Evolutionary conservation across 257 asterid species (phyloP).

Genomic region (Penstemon davidsonii): DNA sequence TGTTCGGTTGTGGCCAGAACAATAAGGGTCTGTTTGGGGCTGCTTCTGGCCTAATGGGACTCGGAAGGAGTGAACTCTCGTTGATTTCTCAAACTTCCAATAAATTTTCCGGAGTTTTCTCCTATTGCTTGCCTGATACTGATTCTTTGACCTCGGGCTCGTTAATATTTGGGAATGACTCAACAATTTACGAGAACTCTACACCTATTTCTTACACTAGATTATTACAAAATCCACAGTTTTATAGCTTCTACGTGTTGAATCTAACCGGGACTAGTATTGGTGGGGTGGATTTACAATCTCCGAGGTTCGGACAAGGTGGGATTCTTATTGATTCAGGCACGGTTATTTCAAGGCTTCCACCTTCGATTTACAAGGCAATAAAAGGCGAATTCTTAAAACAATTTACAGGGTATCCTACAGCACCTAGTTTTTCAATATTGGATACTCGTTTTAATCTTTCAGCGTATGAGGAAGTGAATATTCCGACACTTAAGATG

Average conservation of each 20-base stretch:
- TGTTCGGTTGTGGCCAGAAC: constrained; percentile 74
- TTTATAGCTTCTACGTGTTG: constrained; percentile 57
- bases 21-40: constrained; percentile 79
- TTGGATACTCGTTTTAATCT: constrained; percentile 81
- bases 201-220: constrained; percentile 66
- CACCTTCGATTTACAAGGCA: constrained; percentile 64
- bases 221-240: constrained; percentile 55
- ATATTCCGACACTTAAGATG: constrained; percentile 60
- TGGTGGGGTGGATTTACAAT: constrained; percentile 53
- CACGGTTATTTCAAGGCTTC: constrained; percentile 77
- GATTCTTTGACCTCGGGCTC: constrained; percentile 61
- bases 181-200: constrained; percentile 48
- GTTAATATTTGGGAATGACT: constrained; percentile 53
- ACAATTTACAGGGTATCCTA: constrained; percentile 73
- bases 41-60: constrained; percentile 83
- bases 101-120: constrained; percentile 67
- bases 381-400: constrained; percentile 70
- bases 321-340: constrained; percentile 79
- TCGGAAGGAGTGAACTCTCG: constrained; percentile 79
- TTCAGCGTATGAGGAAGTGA: constrained; percentile 63
- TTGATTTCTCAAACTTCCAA: constrained; percentile 60
- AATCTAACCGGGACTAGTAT: constrained; percentile 65
- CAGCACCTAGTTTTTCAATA: constrained; percentile 68
- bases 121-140: constrained; percentile 77
- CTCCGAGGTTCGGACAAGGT: constrained; percentile 42